phyloP scores from a whole-genome alignment of 2,329 filamentous ascomycete genomes.

The Botrytis porri region DNA sequence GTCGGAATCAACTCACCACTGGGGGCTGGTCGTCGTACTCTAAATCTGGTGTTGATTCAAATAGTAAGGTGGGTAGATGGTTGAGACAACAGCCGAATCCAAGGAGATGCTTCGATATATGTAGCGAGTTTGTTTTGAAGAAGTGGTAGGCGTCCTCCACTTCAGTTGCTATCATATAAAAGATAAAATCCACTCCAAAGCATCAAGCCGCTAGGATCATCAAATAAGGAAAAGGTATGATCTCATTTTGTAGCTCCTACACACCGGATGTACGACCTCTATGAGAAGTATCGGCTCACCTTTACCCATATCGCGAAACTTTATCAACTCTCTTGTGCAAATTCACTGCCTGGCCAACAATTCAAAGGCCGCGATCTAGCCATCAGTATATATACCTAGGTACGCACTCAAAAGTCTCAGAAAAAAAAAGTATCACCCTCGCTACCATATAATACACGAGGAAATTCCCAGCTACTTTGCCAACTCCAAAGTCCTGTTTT shows the following conservation, averaged over 20 bases:
- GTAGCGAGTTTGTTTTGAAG: background rate
- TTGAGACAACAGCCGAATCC: background rate
- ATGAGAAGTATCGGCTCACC: background rate
- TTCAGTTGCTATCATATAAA: background rate
- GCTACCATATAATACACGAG: background rate
- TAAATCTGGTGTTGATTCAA: background rate
- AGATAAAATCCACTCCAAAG: background rate
- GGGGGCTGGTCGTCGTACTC: background rate
- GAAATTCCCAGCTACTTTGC: background rate
- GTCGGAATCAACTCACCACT: background rate
- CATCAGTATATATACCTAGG: background rate
- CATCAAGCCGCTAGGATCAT: no score
- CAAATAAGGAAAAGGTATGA: no score
- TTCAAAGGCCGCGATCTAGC: background rate
- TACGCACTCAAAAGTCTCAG: background rate
- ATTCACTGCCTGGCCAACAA: background rate
- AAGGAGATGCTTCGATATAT: background rate
- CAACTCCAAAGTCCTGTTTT: background rate
- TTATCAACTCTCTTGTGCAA: background rate
- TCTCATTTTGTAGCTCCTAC: no score
- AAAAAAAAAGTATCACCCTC: background rate
- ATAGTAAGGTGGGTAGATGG: background rate
- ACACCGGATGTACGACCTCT: background rate
- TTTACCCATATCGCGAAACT: background rate
- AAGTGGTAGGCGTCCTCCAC: background rate